Evolutionary conservation across 2,329 filamentous ascomycete species (phyloP).

Genomic region (Claviceps humidiphila): DNA sequence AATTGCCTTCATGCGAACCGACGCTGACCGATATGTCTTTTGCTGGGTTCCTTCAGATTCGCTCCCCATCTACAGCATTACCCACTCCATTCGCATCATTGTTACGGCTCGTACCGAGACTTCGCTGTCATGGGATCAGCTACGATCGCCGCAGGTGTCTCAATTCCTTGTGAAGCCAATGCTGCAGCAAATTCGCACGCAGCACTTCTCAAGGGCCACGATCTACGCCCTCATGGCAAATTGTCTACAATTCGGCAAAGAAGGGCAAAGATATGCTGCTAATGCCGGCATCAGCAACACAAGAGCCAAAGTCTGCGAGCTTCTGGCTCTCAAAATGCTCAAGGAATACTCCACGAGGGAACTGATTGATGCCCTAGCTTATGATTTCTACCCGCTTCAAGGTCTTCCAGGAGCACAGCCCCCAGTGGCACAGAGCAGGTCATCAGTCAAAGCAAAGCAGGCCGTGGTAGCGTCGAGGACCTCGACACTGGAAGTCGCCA

Average conservation of each 20-base stretch:
- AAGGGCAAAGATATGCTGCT: conserved; percentile 67
- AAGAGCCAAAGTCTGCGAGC: conserved; percentile 76
- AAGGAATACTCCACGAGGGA: conserved; percentile 84
- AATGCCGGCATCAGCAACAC: conserved; percentile 76
- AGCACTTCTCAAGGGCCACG: conserved; percentile 76
- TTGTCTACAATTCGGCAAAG: conserved; percentile 83
- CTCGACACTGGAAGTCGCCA: conserved; percentile 85
- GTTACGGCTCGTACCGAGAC: conserved; percentile 81
- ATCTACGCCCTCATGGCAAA: conserved; percentile 88
- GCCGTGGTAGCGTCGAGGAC: conserved; percentile 56
- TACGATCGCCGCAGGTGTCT: conserved; percentile 89
- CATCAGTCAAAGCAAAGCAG: conserved; percentile 28
- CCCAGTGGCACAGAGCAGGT: conserved; percentile 19
- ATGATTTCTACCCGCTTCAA: conserved; percentile 88
- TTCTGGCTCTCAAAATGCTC: conserved; percentile 77
- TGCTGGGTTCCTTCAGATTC: conserved; percentile 41
- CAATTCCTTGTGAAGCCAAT: conserved; percentile 94
- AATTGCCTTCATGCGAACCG: not conserved
- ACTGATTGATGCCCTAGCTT: conserved; percentile 85
- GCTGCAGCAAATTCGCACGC: conserved; percentile 71
- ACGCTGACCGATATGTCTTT: conserved; percentile 3
- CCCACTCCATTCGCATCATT: conserved; percentile 76
- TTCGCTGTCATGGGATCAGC: conserved; percentile 84
- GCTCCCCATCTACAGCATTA: conserved; percentile 79
- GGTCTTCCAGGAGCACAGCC: conserved; percentile 46